Percentiles rank a stretch among this genome's conserved stretches.
Conservation (phyloP, 2,329 filamentous ascomycete species). For the Mycosphaerelloides madeirae region DNA sequence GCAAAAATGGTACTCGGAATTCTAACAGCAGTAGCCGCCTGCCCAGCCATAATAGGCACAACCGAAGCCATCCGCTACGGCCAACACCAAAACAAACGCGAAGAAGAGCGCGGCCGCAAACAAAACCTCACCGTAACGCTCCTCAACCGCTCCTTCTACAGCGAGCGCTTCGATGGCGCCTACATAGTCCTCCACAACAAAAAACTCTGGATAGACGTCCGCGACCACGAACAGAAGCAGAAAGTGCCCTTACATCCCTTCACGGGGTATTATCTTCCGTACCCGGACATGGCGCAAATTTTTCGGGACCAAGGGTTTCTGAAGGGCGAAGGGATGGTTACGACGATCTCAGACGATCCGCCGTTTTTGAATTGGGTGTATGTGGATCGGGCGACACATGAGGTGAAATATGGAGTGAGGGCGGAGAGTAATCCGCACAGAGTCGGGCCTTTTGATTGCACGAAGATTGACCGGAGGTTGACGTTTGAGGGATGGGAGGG, state of each 20-base stretch:
- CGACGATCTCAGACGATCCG: constrained; percentile 47
- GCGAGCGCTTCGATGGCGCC: constrained; percentile 26
- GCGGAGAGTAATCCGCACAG: constrained; percentile 63
- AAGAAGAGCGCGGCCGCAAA: constrained; percentile 31
- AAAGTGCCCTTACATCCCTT: constrained; percentile 37
- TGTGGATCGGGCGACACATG: constrained; percentile 55
- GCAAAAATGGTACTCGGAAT: constrained; percentile 29
- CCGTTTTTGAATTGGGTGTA: constrained; percentile 67
- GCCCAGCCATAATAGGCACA: constrained; percentile 34
- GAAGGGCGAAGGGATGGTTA: constrained; percentile 42
- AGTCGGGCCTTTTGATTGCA: constrained; percentile 80
- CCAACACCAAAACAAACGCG: constrained; percentile 29
- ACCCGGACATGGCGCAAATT: constrained; percentile 39
- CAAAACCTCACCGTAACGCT: constrained; percentile 29
- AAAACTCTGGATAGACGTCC: constrained; percentile 36
- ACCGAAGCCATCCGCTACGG: constrained; percentile 30
- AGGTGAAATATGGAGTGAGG: constrained; percentile 54
- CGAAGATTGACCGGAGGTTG: constrained; percentile 56
- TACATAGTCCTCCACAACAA: constrained; percentile 35
- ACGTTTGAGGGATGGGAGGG: constrained; percentile 54
- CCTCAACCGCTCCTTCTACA: constrained; percentile 23
- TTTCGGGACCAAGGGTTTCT: constrained; percentile 31
- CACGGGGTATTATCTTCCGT: constrained; percentile 46
- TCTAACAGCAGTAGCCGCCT: constrained; percentile 30
- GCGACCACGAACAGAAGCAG: constrained; percentile 12